A percentile compares a stretch with the other conserved stretches of the same genome.
Conservation (phyloP, 225 moss, liverwort and hornwort genomes). For the Ulota crispa region DNA sequence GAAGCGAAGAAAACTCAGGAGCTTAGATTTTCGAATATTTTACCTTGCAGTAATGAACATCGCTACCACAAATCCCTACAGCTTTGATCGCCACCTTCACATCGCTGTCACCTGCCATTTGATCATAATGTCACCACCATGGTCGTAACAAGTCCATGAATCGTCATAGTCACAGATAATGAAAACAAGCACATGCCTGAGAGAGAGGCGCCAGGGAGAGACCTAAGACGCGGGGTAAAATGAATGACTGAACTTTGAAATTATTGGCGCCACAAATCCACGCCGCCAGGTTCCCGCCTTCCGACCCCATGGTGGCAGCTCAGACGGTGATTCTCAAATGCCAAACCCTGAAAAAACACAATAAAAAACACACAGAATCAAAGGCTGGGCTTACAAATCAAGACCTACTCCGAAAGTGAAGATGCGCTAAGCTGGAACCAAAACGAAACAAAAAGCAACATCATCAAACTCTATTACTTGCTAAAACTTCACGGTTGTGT, state of each 20-base stretch:
- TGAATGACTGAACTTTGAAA: neutral
- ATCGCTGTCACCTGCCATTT: conserved; percentile 47
- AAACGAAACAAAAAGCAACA: neutral
- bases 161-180: too few relatives aligned
- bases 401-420: neutral
- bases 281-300: neutral
- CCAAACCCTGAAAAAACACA: neutral
- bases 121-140: neutral
- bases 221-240: neutral
- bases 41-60: conserved; percentile 84
- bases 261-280: neutral
- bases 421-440: neutral
- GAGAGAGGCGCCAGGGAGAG: too few relatives aligned
- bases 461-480: neutral
- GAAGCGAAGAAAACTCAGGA: neutral
- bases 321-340: neutral
- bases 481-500: neutral
- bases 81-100: conserved; percentile 73
- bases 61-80: conserved; percentile 91
- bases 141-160: too few relatives aligned
- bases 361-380: neutral
- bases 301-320: neutral
- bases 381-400: neutral
- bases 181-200: too few relatives aligned
- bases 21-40: neutral